Conservation (phyloP, 1,284 basidiomycete species). For the Moesziomyces sp. region DNA sequence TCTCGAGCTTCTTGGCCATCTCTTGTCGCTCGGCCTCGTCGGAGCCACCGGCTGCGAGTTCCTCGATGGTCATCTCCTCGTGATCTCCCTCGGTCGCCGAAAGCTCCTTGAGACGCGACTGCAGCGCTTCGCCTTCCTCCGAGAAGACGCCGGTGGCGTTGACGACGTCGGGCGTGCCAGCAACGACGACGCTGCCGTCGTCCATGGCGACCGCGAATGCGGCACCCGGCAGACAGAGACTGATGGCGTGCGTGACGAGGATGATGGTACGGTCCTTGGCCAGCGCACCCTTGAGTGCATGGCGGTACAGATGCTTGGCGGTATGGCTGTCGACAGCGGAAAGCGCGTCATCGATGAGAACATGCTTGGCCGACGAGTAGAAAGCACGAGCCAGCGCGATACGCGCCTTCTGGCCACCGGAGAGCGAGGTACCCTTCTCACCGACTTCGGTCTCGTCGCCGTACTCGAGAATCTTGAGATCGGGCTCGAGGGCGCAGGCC, state of each 20-base stretch:
- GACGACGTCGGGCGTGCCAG: slow-evolving; percentile 73
- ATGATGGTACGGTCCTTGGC: slow-evolving; percentile 78
- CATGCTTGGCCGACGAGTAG: slow-evolving; percentile 85
- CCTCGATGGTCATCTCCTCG: slow-evolving; percentile 56
- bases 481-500: slow-evolving; percentile 81
- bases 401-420: slow-evolving; percentile 94
- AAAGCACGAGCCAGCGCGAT: slow-evolving; percentile 80
- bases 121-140: slow-evolving; percentile 49
- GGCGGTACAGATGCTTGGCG: slow-evolving; percentile 77
- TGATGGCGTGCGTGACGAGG: slow-evolving; percentile 87
- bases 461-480: slow-evolving; percentile 90
- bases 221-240: slow-evolving; percentile 77
- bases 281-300: slow-evolving; percentile 76
- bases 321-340: slow-evolving; percentile 91
- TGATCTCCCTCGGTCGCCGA: slow-evolving; percentile 18
- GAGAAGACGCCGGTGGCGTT: slow-evolving; percentile 50
- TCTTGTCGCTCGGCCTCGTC: slow-evolving; percentile 56
- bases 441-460: slow-evolving; percentile 92
- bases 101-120: slow-evolving; percentile 30
- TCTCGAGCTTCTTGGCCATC: slow-evolving; percentile 50
- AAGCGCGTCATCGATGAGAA: slow-evolving; percentile 90
- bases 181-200: slow-evolving; percentile 77
- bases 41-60: slow-evolving; percentile 52
- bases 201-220: slow-evolving; percentile 79
- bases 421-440: slow-evolving; percentile 76